These are phyloP conservation scores for Coemansia javaensis DNA, from an alignment of 192 early-diverging fungal genomes.

Conservation along the genomic window DNA sequence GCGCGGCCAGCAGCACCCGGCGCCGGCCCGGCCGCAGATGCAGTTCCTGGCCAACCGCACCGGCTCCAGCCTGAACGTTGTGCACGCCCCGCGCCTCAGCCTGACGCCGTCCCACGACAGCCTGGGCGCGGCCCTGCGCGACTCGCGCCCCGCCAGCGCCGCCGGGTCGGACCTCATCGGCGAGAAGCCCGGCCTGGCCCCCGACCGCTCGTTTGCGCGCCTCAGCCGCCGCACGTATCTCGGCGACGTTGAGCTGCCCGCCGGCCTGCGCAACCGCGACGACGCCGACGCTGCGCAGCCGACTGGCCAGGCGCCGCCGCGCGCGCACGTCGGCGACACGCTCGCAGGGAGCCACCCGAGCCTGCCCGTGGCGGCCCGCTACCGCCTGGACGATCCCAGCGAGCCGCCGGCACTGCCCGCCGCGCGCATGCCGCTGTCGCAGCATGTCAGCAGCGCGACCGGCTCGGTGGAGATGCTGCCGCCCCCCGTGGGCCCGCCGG, in stretches of 20 bases:
- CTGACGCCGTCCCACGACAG: constrained; percentile 6
- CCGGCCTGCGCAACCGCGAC: constrained; percentile 33
- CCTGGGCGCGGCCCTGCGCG: constrained; percentile 20
- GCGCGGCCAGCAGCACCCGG: constrained; percentile 1
- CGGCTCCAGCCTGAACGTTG: constrained; percentile 3
- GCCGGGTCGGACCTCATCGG: constrained; percentile 10
- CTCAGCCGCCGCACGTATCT: constrained; percentile 31
- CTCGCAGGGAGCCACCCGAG: constrained; percentile 24
- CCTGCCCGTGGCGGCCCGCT: constrained; percentile 30
- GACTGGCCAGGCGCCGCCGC: too few species aligned
- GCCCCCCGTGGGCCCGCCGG: background rate
- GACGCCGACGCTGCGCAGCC: too few species aligned
- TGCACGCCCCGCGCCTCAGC: constrained; percentile 5
- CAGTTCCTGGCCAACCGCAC: constrained; percentile 2
- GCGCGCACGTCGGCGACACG: too few species aligned
- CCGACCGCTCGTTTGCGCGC: background rate
- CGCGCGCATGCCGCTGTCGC: background rate
- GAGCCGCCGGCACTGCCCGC: constrained; percentile 3
- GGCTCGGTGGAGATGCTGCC: too few species aligned
- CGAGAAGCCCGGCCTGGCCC: background rate
- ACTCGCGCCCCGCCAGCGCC: constrained; percentile 26
- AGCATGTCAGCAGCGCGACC: too few species aligned
- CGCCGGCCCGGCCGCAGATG: background rate
- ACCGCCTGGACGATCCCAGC: constrained; percentile 39
- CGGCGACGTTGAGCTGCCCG: constrained; percentile 34